Evolutionary conservation across 768 basidiomycete genomes (phyloP).

Genomic region (Bullera alba): DNA sequence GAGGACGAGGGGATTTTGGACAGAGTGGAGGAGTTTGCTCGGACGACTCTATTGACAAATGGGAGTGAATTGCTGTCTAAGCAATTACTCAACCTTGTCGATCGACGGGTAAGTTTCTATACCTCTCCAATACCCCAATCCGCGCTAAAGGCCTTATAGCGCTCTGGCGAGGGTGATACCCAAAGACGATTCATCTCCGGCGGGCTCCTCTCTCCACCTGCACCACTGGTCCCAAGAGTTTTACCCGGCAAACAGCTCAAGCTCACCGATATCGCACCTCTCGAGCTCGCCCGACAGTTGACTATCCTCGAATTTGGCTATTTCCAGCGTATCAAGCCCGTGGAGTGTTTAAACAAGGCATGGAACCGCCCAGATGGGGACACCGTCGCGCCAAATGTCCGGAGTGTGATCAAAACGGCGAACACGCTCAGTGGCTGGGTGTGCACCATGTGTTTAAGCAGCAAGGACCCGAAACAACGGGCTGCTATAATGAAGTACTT

Average conservation of each 20-base stretch:
- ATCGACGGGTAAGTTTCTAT: constrained; percentile 61
- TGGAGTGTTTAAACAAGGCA: constrained; percentile 75
- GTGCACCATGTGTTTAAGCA: constrained; percentile 80
- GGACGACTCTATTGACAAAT: constrained; percentile 51
- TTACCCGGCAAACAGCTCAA: constrained; percentile 50
- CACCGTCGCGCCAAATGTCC: constrained; percentile 59
- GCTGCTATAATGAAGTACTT: constrained; percentile 79
- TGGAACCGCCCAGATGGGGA: constrained; percentile 60
- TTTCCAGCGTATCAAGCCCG: constrained; percentile 79
- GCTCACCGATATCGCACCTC: constrained; percentile 73
- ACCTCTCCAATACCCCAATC: neutral
- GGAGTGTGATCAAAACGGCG: constrained; percentile 75
- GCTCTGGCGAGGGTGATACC: constrained; percentile 19
- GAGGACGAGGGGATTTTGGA: constrained; percentile 76
- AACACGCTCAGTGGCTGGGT: constrained; percentile 62
- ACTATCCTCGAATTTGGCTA: constrained; percentile 82
- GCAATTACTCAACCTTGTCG: constrained; percentile 64
- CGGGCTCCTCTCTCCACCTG: constrained; percentile 31
- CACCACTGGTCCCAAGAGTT: constrained; percentile 33
- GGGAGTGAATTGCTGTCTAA: constrained; percentile 58
- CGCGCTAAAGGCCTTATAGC: constrained; percentile 1
- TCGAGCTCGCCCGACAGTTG: constrained; percentile 86
- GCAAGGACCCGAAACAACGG: constrained; percentile 74
- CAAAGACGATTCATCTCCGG: constrained; percentile 28
- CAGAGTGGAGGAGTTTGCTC: constrained; percentile 68